Evolutionary conservation across 164 flowering plant species (phyloP), one percentile per base, ranked within the genome.

Genomic region (Tetracentron sinense): DNA sequence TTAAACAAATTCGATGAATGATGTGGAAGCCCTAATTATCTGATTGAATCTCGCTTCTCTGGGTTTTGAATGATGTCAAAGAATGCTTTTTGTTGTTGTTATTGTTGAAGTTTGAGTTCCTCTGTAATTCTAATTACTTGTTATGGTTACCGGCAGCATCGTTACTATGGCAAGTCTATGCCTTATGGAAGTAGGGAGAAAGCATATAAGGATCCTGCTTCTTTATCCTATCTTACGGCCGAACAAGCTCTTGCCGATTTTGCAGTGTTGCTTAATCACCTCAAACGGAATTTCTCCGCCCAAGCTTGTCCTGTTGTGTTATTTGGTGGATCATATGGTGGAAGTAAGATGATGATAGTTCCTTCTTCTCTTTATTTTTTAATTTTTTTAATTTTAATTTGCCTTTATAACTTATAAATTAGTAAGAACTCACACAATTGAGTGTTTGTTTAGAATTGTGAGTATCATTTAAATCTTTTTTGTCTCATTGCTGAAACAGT

Each of bases 271-370:
- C 48, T 93, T 49, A 88, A 85, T 59, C 82, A 84, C 62, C 67
- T 93, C 60, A 93, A 93, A 56, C 63, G 74, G 23, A 84, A 93
- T 71, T 70, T 90, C 46, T 84, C 96, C 2, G 96, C 97, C 1
- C 84, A 84, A 67, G 81, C 69, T 30, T 84, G 81, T 56, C 96
- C 96, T 3, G 94, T 93, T 48, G 94, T 93, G 31, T 78, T 88
- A 47, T 90, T 90, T 71, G 97, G 94, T 50, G 97, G 98, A 68
- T 93, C 98, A 27, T 93, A 93, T 73, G 97, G 97, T 66, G 97
- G 97, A 87, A 93, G 97, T 90, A 78, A 81, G 86, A 58, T n/a
- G 20, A 25, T 59, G 26, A 22, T 27, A 23, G 21, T 35, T 33
- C 42, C 51, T 20, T 5, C n/a, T 19, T 62, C 14, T 19, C 11